Evolutionary conservation across 345 rosid genomes (phyloP), one percentile per base, ranked within the genome.

Genomic region (Euphorbia pulcherrima): DNA sequence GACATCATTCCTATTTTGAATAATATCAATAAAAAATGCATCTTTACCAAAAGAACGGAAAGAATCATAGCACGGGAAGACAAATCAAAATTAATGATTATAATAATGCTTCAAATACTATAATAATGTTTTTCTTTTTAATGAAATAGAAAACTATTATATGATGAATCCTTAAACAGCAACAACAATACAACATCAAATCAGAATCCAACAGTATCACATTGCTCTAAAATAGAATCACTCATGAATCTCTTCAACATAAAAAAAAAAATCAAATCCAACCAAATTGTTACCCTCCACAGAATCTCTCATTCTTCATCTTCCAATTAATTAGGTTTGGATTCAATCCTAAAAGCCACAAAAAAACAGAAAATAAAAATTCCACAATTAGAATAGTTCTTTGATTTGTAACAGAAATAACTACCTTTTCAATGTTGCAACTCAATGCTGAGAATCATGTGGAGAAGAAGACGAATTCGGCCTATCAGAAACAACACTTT

Each of bases 381-480:
- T 3, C 3, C 3, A 33, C 3, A 33, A 33, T 33, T 7, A 33
- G 37, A 33, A 33, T 3, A 33, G 37, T 9, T 9, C 44, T 39
- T 39, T 33, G 7, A 33, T 33, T 33, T 33, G 37, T 33, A 23
- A 10, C 4, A 53, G 17, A 8, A 24, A n/a, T n/a, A 37, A 56
- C 56, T 67, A 63, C 67, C 63, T 66, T 29, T 35, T 54, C 20
- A 60, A 41, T 21, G 14, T 53, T 28, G 48, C 24, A 23, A 27
- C 40, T 81, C 78, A 75, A 58, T 51, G 77, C 61, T 75, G 77
- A 56, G 82, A 80, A 75, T n/a, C n/a, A n/a, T 68, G 68, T 61
- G 88, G 78, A 68, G 81, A 81, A 77, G 88, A 80, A 74, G 89
- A 76, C 63, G 88, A 74, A 24, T 33, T 33, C 3, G 83, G 82